phyloP scores from a whole-genome alignment of 1,139 yeast genomes.

The Nematodospora anomalae region DNA sequence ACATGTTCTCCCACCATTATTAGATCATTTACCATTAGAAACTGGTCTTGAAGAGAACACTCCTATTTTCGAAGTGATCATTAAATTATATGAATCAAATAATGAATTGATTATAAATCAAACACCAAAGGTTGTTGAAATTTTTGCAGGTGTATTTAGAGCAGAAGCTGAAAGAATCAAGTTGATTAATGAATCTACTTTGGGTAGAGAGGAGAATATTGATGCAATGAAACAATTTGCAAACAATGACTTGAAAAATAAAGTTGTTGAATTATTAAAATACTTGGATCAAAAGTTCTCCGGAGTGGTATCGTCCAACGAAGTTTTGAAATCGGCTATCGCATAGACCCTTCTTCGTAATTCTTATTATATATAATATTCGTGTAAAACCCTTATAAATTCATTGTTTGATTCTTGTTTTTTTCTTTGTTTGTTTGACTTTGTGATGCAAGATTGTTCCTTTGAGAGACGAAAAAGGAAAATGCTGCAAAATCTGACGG shows the following conservation, averaged over 20 bases:
- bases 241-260: constrained; percentile 58
- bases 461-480: constrained; percentile 6
- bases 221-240: constrained; percentile 80
- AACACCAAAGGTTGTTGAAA: constrained; percentile 64
- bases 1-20: constrained; percentile 75
- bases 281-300: constrained; percentile 65
- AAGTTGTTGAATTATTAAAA: constrained; percentile 70
- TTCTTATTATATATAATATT: neutral
- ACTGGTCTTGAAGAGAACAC: constrained; percentile 91
- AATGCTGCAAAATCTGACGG: neutral
- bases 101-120: constrained; percentile 56
- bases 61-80: constrained; percentile 80
- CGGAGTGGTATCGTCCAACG: constrained; percentile 60
- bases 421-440: constrained; percentile 1
- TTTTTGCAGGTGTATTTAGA: constrained; percentile 69
- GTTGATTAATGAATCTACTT: constrained; percentile 67
- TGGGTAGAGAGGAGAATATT: constrained; percentile 80
- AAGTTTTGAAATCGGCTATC: constrained; percentile 55
- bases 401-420: neutral
- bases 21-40: constrained; percentile 79
- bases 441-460: neutral
- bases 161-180: constrained; percentile 73
- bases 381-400: neutral
- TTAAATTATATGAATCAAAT: constrained; percentile 66
- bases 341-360: constrained; percentile 22